Base-by-base conservation (phyloP, 208 protist species). In the Endotrypanum monterogeii region DNA sequence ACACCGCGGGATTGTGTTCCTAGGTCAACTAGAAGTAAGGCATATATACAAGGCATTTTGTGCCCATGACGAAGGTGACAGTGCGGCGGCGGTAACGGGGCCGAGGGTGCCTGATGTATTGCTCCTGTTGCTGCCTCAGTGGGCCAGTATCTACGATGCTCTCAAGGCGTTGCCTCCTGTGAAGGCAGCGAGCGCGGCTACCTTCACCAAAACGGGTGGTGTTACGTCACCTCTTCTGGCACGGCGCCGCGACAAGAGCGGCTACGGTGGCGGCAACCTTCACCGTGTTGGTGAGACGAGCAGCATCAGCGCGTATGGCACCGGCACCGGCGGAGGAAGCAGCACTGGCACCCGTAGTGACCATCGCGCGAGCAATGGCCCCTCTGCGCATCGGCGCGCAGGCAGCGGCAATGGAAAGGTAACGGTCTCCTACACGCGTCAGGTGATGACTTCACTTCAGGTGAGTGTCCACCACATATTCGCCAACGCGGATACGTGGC, bases 381-480 rank as follows among this genome's bases (percentile, higher is more conserved):
- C 32, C 50, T 25, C 66, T 25, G 30, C 66, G 16, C 66, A 57
- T 32, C 25, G 18, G 50, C 68, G 78, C 63, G 76, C 71, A 18
- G 57, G 25, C 9, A 60, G 63, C 46, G 18, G 60, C 56, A 63
- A 70, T 30, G 63, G 73, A 46, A 76, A 68, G 48, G 62, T 73
- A 23, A 41, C 71, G 25, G 73, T 82, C 41, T 37, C 58, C 41
- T 90, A 92, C 76, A 87, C 80, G 23, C 88, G 91, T 39, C 68
- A 87, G 39, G 87, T 86, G 48, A 81, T 82, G 69, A 80, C 80
- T 16, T 60, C 80, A 28, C 72, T 95, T 71, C 91, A 95, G 76
- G 80, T 67, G 56, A 91, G 80, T 71, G 88, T 95, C 25, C 84
- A 90, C 37, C 85, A 79, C 71, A 93, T 95, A 44, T 91, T 95